Conservation (phyloP, 495 filamentous ascomycete species). For the Parachaetomium inaequale region DNA sequence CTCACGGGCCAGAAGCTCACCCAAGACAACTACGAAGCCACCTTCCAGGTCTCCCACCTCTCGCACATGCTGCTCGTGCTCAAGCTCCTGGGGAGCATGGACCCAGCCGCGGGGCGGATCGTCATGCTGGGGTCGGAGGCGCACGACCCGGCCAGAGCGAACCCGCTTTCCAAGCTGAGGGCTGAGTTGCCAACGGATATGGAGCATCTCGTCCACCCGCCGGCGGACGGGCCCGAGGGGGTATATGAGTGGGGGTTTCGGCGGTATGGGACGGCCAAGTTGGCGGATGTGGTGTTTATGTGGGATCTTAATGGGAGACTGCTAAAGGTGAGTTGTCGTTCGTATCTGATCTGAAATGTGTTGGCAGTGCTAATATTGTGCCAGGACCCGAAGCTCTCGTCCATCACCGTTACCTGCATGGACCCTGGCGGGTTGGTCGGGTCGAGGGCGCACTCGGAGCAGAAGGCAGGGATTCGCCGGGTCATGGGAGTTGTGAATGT, state of each 20-base stretch:
- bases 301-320: not conserved
- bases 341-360: not conserved
- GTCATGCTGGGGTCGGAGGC: not conserved
- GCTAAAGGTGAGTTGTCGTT: not conserved
- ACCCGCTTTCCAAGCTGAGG: not conserved
- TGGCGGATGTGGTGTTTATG: constrained; percentile 2
- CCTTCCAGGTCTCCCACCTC: constrained; percentile 4
- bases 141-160: not conserved
- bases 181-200: not conserved
- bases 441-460: not conserved
- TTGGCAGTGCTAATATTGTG: not conserved
- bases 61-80: not conserved
- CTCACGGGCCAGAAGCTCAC: not conserved
- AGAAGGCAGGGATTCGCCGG: not conserved
- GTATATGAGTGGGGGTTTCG: not conserved
- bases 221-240: not conserved
- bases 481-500: not conserved
- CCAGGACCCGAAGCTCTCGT: not conserved
- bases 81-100: not conserved
- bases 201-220: not conserved
- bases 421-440: not conserved
- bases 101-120: not conserved
- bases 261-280: constrained; percentile 2
- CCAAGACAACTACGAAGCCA: not conserved
- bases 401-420: not conserved